phyloP scores from a whole-genome alignment of 73 alveolate genomes.

The Paraurostyla sp. region DNA sequence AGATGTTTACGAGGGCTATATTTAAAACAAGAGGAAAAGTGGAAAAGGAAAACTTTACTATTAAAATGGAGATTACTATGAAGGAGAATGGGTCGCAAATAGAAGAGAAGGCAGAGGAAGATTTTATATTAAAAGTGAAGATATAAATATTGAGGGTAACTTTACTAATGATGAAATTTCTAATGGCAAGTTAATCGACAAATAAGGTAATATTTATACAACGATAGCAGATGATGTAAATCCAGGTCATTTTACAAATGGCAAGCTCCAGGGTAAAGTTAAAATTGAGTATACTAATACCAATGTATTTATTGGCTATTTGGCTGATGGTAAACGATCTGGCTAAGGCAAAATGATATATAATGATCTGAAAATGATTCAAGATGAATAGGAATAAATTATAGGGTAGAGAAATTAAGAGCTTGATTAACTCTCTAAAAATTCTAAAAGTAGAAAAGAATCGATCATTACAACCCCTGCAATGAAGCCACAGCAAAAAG shows the following conservation, averaged over 20 bases:
- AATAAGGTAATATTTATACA: conserved; percentile 30
- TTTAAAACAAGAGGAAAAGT: conserved; percentile 51
- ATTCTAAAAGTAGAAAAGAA: background rate
- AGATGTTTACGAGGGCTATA: conserved; percentile 63
- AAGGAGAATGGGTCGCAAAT: conserved; percentile 80
- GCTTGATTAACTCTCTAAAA: background rate
- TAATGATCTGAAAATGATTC: conserved; percentile 11
- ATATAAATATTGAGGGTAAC: conserved; percentile 73
- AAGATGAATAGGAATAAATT: conserved; percentile 18
- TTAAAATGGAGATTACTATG: conserved; percentile 76
- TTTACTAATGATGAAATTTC: conserved; percentile 56
- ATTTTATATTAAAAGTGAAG: conserved; percentile 56
- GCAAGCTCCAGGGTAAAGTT: conserved; percentile 56
- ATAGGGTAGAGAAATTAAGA: background rate
- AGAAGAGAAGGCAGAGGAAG: conserved; percentile 76
- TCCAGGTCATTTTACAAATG: conserved; percentile 39
- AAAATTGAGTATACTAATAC: conserved; percentile 42
- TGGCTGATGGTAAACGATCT: conserved; percentile 41
- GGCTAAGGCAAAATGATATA: conserved; percentile 61
- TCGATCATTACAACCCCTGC: too few relatives aligned
- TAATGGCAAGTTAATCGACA: conserved; percentile 10
- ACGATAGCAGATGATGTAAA: background rate
- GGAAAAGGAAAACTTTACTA: conserved; percentile 75
- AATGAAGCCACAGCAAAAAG: too few relatives aligned
- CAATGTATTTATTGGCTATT: conserved; percentile 48